Evolutionary conservation across 2,329 filamentous ascomycete species (phyloP), one percentile per base, ranked within the genome.

Genomic region (Xylaria sp.): DNA sequence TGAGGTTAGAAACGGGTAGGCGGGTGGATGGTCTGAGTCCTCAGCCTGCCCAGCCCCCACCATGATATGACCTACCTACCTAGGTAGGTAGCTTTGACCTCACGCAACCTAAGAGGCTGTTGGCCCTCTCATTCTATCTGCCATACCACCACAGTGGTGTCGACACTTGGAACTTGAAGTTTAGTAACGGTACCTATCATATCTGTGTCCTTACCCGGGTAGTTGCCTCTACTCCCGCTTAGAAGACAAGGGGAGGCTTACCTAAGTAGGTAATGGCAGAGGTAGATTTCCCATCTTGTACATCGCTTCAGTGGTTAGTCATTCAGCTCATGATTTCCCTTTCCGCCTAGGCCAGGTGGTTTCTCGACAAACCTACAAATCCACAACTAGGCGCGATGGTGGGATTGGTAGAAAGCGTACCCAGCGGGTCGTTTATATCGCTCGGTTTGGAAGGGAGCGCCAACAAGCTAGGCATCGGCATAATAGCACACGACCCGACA

Each of bases 381-480:
- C 15, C 50, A 57, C 45, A 19, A 61, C 15, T 49, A 45, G 25
- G 21, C 54, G 50, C 55, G 35, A 66, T 62, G 64, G 25, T 47
- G 11, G 49, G 14, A 12, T 46, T 33, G 9, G 6, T 33, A 23
- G 17, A 57, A 17, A 28, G 31, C 31, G 14, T 38, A 33, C 47
- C 59, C 4, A 50, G 25, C 33, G 57, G 59, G 2, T 2, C 77
- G 79, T 60, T 83, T 73, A 82, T 87, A 66, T 83, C 85, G 70
- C 78, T 88, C 66, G 85, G 85, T 67, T 85, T 83, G 75, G 95
- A 99, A 82, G 94, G 95, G 77, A 97, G 92, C 60, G 95, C 95
- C 78, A 99, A 99, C 84, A 99, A 99, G 80, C 88, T 99, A 55
- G 95, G 94, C 69, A 90, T 98, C 61, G 95, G 95, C 73, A 83